Evolutionary conservation across 768 basidiomycete genomes (phyloP), one percentile per base, ranked within the genome.

Genomic region (Plicaturopsis crispa): DNA sequence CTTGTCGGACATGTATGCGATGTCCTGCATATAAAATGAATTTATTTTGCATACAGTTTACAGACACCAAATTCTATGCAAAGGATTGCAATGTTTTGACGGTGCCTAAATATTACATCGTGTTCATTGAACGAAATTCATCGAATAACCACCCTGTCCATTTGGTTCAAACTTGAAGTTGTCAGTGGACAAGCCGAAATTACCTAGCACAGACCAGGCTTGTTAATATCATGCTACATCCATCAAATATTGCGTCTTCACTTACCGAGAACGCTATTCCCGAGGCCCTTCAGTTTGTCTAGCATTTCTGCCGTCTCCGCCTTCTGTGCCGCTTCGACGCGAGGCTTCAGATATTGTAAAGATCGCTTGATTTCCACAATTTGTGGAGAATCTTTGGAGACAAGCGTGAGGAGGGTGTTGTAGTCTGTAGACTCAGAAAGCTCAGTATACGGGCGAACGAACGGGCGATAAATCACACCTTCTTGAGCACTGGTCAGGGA

Each of bases 121-220:
- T 21, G 24, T 38, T 69, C 57, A 81, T 49, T 56, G 72, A 32
- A 64, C 66, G 54, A 98, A 96, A 50, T 87, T 86, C 75, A 98
- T 78, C 1, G 84, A 86, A 64, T 97, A 98, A 0, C 94, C 91
- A n/a, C 94, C 94, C 45, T 91, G 81, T 5, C 83, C 88, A 46
- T 94, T 93, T 13, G 89, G 89, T 43, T 81, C 80, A 51, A 99
- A 89, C 62, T 98, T 85, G 73, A 98, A 98, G 63, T 94, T 98
- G 54, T 98, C 82, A 0, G 93, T 97, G 11, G 84, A 91, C 46
- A 98, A 58, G 13, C 96, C 94, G 53, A 98, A 98, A 43, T 85
- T 87, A 3, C 90, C 89, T 93, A 47, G 12, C 10, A 28, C n/a
- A 28, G 8, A 28, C 26, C 26, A 8, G 13, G 34, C 11, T 36